phyloP scores from a whole-genome alignment of 371 early-diverging fungal species.

The Mortierella sp. region DNA sequence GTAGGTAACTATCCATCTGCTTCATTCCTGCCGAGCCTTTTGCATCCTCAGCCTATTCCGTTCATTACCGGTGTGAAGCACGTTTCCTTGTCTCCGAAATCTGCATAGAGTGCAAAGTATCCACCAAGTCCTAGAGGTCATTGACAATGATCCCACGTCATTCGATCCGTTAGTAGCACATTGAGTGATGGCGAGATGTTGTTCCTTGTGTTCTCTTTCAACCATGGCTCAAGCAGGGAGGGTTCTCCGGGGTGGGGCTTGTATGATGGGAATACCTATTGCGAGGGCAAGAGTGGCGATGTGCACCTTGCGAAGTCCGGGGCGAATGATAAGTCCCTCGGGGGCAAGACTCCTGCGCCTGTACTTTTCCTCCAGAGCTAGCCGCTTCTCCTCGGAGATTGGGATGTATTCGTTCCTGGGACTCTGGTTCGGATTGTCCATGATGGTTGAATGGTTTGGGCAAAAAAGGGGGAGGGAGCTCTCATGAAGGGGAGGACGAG shows the following conservation, averaged over 20 bases:
- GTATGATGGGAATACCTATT: slow-evolving; percentile 32
- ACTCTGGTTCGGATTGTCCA: slow-evolving; percentile 45
- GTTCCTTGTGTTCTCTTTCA: too few species aligned
- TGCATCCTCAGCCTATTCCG: too few species aligned
- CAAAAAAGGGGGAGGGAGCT: too few species aligned
- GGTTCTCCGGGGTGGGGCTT: too few species aligned
- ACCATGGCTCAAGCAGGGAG: too few species aligned
- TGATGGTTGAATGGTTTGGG: slow-evolving; percentile 5
- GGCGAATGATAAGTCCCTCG: slow-evolving; percentile 40
- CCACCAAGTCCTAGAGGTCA: slow-evolving; percentile 29
- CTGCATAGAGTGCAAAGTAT: slow-evolving; percentile 47
- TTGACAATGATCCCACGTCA: too few species aligned
- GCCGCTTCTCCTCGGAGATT: slow-evolving; percentile 38
- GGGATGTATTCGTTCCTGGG: slow-evolving; percentile 39
- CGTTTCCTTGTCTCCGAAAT: slow-evolving; percentile 51
- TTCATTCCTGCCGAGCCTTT: too few species aligned
- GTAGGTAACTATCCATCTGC: too few species aligned
- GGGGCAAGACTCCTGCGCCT: slow-evolving; percentile 52
- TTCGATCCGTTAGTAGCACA: too few species aligned
- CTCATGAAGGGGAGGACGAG: too few species aligned
- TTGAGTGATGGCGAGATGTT: too few species aligned
- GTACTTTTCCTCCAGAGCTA: slow-evolving; percentile 47
- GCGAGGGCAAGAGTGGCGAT: slow-evolving; percentile 41
- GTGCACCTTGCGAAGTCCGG: slow-evolving; percentile 39
- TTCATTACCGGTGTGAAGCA: slow-evolving; percentile 46